phyloP scores from a whole-genome alignment of 1,284 basidiomycete genomes.

The Puccinia triticina region DNA sequence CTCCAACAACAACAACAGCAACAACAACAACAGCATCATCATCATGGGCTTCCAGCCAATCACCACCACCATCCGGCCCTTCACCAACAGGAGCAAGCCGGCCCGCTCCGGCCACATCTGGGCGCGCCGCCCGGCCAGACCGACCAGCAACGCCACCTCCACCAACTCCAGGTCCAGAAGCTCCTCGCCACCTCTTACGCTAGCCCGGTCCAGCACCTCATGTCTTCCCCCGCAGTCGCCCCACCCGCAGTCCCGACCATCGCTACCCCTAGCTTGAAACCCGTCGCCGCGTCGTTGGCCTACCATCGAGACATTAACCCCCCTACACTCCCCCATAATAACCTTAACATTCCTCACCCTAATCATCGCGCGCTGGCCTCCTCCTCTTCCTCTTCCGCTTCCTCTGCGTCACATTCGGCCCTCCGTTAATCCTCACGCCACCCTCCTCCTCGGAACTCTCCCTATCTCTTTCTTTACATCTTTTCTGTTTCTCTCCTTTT shows the following conservation, averaged over 20 bases:
- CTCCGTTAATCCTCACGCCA: no score
- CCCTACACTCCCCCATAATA: background rate
- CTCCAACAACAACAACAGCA: slow-evolving; percentile 15
- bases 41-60: background rate
- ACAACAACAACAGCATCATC: slow-evolving; percentile 4
- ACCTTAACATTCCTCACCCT: background rate
- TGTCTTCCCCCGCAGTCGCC: background rate
- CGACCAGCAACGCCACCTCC: slow-evolving; percentile 21
- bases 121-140: background rate
- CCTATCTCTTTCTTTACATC: no score
- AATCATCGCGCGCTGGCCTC: slow-evolving; percentile 17
- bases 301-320: background rate
- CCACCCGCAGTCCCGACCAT: background rate
- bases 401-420: no score
- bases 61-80: background rate
- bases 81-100: background rate
- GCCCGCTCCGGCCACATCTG: background rate
- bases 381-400: background rate
- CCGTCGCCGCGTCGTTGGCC: background rate
- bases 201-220: background rate
- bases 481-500: no score
- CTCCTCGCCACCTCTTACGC: background rate
- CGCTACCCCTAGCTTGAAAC: slow-evolving; percentile 4
- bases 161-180: slow-evolving; percentile 4
- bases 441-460: no score